Percentiles rank a stretch among this genome's conserved stretches.
These are phyloP conservation scores for Kuraishia hungarica DNA, from an alignment of 805 yeast species.

Conservation along the genomic window DNA sequence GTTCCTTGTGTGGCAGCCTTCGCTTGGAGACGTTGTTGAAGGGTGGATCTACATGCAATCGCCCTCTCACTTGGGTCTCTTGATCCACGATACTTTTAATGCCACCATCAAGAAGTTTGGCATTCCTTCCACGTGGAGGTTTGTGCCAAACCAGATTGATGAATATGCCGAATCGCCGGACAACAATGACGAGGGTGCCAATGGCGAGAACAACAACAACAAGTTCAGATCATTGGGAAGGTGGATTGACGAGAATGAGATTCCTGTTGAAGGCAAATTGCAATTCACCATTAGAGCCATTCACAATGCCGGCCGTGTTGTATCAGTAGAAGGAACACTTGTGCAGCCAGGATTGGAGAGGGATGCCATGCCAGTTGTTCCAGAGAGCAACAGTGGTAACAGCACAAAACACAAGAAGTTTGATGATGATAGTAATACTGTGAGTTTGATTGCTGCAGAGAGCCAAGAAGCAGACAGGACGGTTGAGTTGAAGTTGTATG, in stretches of 20 bases:
- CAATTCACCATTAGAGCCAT: slow-evolving; percentile 66
- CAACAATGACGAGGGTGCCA: not conserved
- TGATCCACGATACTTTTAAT: slow-evolving; percentile 89
- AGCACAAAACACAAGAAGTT: slow-evolving; percentile 31
- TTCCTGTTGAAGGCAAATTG: slow-evolving; percentile 75
- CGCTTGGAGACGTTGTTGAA: slow-evolving; percentile 76
- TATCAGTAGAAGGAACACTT: slow-evolving; percentile 85
- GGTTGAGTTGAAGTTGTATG: slow-evolving; percentile 5
- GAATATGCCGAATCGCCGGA: slow-evolving; percentile 22
- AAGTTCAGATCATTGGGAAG: slow-evolving; percentile 62
- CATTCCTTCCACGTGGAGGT: slow-evolving; percentile 83
- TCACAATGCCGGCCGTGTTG: slow-evolving; percentile 70
- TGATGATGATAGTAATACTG: slow-evolving; percentile 17
- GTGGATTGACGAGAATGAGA: slow-evolving; percentile 76
- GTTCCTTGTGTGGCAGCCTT: slow-evolving; percentile 83
- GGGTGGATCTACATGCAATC: slow-evolving; percentile 90
- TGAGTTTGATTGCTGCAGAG: not conserved
- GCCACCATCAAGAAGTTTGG: slow-evolving; percentile 81
- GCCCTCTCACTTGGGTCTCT: slow-evolving; percentile 87
- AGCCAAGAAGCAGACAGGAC: slow-evolving; percentile 7
- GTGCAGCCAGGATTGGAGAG: slow-evolving; percentile 47
- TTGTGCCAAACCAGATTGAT: slow-evolving; percentile 72
- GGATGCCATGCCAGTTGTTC: slow-evolving; percentile 43
- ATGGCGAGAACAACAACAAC: slow-evolving; percentile 5
- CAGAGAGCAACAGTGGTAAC: slow-evolving; percentile 15